phyloP scores from a whole-genome alignment of 2,329 filamentous ascomycete genomes.

The Colletotrichum sp. region DNA sequence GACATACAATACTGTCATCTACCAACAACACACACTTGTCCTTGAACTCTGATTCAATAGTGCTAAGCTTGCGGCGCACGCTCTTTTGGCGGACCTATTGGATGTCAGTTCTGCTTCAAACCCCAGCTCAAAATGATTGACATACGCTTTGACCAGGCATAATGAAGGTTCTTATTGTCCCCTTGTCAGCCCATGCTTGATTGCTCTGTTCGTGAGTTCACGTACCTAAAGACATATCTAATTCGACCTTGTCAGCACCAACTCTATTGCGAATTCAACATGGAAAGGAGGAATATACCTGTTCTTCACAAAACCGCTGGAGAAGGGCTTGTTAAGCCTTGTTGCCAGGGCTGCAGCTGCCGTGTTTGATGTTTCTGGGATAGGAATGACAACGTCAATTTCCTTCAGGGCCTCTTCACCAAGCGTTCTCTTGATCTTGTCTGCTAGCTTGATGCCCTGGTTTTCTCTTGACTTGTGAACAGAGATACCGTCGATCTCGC shows the following conservation, averaged over 20 bases:
- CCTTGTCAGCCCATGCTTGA: not conserved
- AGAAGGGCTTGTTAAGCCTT: conserved; percentile 76
- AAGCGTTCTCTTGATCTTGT: conserved; percentile 71
- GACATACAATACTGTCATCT: conserved; percentile 74
- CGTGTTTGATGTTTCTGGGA: conserved; percentile 76
- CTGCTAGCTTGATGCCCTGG: conserved; percentile 84
- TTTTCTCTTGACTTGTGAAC: conserved; percentile 84
- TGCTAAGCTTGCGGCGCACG: conserved; percentile 87
- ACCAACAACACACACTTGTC: conserved; percentile 82
- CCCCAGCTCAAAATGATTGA: no score
- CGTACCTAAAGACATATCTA: conserved; percentile 40
- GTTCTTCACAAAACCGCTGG: conserved; percentile 87
- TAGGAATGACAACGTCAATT: conserved; percentile 85
- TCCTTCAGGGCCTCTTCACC: conserved; percentile 73
- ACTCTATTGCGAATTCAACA: no score
- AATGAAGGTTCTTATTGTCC: conserved; percentile 70
- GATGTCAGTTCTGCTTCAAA: conserved; percentile 25
- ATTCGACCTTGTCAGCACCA: conserved; percentile 67
- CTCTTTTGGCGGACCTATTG: conserved; percentile 71
- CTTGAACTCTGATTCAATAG: conserved; percentile 85
- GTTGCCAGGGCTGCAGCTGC: conserved; percentile 80
- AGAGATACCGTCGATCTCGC: conserved; percentile 85
- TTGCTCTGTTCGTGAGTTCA: not conserved
- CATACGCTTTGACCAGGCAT: conserved; percentile 70
- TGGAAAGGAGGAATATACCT: conserved; percentile 63